A percentile compares a stretch with the other conserved stretches of the same genome.
Evolutionary conservation across 2,329 filamentous ascomycete genomes (phyloP).

Genomic region (Fusarium anguioides): DNA sequence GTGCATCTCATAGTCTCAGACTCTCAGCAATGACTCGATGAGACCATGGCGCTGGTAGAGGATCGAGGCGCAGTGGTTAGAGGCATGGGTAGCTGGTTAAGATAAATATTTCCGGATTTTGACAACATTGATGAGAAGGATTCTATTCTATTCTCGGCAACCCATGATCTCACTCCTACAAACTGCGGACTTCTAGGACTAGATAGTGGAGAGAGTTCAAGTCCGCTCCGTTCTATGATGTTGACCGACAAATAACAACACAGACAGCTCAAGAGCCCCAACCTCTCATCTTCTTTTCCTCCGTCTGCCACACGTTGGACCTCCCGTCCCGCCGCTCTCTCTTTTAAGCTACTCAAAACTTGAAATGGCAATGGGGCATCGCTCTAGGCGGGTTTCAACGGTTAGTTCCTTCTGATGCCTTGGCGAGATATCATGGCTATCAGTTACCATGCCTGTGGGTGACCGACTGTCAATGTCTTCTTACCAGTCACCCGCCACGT

Average conservation of each 20-base stretch:
- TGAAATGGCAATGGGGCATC: slow-evolving; percentile 8
- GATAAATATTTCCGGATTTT: slow-evolving; percentile 12
- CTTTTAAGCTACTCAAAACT: not conserved
- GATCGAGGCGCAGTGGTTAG: slow-evolving; percentile 16
- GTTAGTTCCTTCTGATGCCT: not conserved
- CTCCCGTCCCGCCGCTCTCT: slow-evolving; percentile 20
- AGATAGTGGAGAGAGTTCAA: not conserved
- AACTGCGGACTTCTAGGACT: not conserved
- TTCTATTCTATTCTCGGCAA: slow-evolving; percentile 37
- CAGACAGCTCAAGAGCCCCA: not conserved
- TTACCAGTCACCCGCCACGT: not conserved
- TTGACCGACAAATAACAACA: slow-evolving; percentile 14
- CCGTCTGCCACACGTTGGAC: slow-evolving; percentile 26
- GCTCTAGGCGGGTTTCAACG: slow-evolving; percentile 3
- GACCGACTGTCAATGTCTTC: not conserved
- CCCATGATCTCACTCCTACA: slow-evolving; percentile 27
- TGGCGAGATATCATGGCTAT: not conserved
- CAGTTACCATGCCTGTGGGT: not conserved
- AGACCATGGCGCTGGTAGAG: slow-evolving; percentile 15
- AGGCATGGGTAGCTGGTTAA: slow-evolving; percentile 10
- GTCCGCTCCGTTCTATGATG: not conserved
- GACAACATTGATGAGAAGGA: not conserved
- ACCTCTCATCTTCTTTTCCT: slow-evolving; percentile 22
- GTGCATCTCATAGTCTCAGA: not conserved
- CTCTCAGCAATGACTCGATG: not conserved